Conservation (phyloP, 768 basidiomycete species). For the Amyloporia xantha region DNA sequence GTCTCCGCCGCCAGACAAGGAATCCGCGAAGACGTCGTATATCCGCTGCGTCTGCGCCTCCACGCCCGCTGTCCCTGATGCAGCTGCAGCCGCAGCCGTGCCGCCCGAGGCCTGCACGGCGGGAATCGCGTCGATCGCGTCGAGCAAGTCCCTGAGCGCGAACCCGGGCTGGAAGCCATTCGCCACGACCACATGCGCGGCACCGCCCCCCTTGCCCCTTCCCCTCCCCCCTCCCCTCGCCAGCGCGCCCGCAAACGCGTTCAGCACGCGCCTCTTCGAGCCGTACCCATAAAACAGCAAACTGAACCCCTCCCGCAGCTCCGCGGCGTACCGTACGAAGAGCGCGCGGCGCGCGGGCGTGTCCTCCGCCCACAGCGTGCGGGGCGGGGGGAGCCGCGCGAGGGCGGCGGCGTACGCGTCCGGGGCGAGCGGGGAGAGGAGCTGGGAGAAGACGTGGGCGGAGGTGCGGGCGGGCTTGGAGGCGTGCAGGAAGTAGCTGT, state of each 20-base stretch:
- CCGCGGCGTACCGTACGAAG: slow-evolving; percentile 58
- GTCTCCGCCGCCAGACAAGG: too few relatives aligned
- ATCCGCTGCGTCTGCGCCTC: slow-evolving; percentile 64
- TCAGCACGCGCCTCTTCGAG: slow-evolving; percentile 73
- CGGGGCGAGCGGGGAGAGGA: slow-evolving; percentile 62
- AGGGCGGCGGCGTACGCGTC: slow-evolving; percentile 48
- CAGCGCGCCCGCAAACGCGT: slow-evolving; percentile 57
- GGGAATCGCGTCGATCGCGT: slow-evolving; percentile 44
- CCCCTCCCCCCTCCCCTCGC: slow-evolving; percentile 39
- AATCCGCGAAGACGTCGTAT: slow-evolving; percentile 49
- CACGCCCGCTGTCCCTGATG: slow-evolving; percentile 31
- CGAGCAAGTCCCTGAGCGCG: slow-evolving; percentile 35
- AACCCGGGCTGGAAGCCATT: slow-evolving; percentile 18
- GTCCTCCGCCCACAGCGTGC: slow-evolving; percentile 19
- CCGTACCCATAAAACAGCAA: slow-evolving; percentile 85
- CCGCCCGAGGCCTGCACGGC: slow-evolving; percentile 6
- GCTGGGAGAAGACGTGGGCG: slow-evolving; percentile 68
- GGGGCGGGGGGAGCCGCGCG: slow-evolving; percentile 23
- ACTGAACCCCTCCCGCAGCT: slow-evolving; percentile 82
- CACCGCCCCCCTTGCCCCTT: not conserved
- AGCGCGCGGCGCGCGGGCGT: slow-evolving; percentile 30
- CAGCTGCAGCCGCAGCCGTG: slow-evolving; percentile 32
- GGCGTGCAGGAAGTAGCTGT: slow-evolving; percentile 74
- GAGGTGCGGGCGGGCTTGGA: slow-evolving; percentile 67
- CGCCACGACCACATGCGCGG: slow-evolving; percentile 15